A percentile compares a stretch with the other conserved stretches of the same genome.
phyloP scores from a whole-genome alignment of 129 eudicot species.

The Artemisia tridentata region DNA sequence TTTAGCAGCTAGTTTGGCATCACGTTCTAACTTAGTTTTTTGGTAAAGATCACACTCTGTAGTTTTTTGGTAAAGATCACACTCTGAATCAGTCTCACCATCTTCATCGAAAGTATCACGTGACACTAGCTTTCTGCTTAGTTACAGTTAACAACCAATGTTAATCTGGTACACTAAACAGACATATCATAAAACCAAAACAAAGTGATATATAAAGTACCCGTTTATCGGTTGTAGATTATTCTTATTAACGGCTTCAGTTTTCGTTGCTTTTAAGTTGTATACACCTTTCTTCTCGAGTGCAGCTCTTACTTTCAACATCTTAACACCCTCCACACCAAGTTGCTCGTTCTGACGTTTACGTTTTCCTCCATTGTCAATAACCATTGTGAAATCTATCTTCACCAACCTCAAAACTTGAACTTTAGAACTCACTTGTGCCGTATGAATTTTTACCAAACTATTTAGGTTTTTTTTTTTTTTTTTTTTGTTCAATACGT shows the following conservation, averaged over 20 bases:
- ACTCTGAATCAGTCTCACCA: conserved; percentile 55
- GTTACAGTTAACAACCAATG: conserved; percentile 6
- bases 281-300: conserved; percentile 82
- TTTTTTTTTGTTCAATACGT: too few relatives aligned
- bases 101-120: conserved; percentile 72
- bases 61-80: conserved; percentile 58
- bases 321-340: conserved; percentile 68
- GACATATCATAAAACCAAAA: not conserved
- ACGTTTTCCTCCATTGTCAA: conserved; percentile 33
- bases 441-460: too few relatives aligned
- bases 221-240: conserved; percentile 50
- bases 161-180: not conserved
- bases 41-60: conserved; percentile 67
- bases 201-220: conserved; percentile 26
- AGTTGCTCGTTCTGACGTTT: conserved; percentile 54
- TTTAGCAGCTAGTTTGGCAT: conserved; percentile 67
- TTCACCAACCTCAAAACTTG: conserved; percentile 22
- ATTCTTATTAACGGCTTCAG: conserved; percentile 29
- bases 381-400: conserved; percentile 25
- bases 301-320: conserved; percentile 87
- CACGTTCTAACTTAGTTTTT: conserved; percentile 48
- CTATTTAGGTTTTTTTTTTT: too few relatives aligned
- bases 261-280: conserved; percentile 47
- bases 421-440: too few relatives aligned
- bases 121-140: conserved; percentile 67